Conservation (phyloP, 345 rosid genomes). For the Ceriops decandra region DNA sequence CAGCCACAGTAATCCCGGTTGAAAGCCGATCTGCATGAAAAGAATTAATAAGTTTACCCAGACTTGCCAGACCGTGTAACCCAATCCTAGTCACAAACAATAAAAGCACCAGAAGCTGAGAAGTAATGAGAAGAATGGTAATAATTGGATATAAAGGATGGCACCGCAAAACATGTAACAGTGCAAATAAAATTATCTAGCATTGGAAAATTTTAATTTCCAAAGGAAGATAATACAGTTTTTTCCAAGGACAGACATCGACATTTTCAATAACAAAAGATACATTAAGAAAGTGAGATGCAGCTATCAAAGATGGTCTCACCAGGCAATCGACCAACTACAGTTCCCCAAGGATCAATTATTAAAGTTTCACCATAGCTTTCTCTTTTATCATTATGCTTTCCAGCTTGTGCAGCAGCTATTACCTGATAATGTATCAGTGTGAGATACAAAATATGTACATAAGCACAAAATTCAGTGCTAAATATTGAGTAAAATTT, state of each 20-base stretch:
- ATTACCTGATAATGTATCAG: conserved; percentile 46
- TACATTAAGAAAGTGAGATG: no score
- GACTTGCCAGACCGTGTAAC: no score
- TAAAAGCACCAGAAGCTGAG: background rate
- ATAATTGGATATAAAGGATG: background rate
- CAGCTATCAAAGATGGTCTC: conserved; percentile 9
- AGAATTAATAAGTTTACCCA: background rate
- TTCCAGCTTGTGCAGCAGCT: conserved; percentile 90
- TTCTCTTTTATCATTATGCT: conserved; percentile 78
- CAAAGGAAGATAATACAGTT: no score
- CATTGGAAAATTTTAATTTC: background rate
- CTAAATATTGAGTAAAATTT: background rate
- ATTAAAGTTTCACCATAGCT: conserved; percentile 78
- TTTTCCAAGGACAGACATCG: background rate
- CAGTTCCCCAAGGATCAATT: conserved; percentile 92
- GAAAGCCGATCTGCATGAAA: conserved; percentile 55
- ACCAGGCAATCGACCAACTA: conserved; percentile 79
- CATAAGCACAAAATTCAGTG: background rate
- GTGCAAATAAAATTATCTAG: background rate
- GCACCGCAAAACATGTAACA: background rate
- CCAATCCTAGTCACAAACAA: background rate
- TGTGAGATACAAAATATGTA: background rate
- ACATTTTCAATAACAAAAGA: no score
- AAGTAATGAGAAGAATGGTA: background rate
- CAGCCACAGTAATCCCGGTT: conserved; percentile 77